Evolutionary conservation across 331 rosid genomes (phyloP).

Genomic region (Spiraea crenata): DNA sequence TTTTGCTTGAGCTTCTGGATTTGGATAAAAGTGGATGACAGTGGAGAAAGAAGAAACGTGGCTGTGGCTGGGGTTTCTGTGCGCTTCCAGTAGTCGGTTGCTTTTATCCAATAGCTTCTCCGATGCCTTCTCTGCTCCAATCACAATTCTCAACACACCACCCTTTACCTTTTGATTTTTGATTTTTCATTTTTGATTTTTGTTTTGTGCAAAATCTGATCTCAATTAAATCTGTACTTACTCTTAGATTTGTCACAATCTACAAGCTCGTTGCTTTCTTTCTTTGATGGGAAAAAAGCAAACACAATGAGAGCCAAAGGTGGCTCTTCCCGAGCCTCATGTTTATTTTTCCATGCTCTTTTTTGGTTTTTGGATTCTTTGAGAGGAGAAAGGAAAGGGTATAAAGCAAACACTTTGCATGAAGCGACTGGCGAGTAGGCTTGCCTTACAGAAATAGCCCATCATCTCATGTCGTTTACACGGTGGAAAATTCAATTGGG

Average conservation of each 20-base stretch:
- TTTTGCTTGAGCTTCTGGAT: conserved; percentile 7
- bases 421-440: neutral
- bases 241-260: conserved; percentile 44
- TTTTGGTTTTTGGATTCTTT: neutral
- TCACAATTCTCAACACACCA: neutral
- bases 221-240: conserved; percentile 29
- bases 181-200: too few species aligned
- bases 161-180: neutral
- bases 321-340: conserved; percentile 5
- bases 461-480: neutral
- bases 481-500: too few species aligned
- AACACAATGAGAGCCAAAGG: neutral
- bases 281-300: conserved; percentile 32
- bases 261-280: neutral
- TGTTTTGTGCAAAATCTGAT: conserved; percentile 14
- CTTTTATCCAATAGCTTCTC: conserved; percentile 18
- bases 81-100: conserved; percentile 17
- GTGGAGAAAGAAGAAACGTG: conserved; percentile 55
- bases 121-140: too few species aligned
- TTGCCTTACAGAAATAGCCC: neutral
- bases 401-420: neutral
- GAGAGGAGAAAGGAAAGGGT: too few species aligned
- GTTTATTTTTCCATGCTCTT: neutral
- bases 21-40: conserved; percentile 45
- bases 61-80: conserved; percentile 40